phyloP scores from a whole-genome alignment of 352 stramenopile genomes.

The Globisporangium perplexum region DNA sequence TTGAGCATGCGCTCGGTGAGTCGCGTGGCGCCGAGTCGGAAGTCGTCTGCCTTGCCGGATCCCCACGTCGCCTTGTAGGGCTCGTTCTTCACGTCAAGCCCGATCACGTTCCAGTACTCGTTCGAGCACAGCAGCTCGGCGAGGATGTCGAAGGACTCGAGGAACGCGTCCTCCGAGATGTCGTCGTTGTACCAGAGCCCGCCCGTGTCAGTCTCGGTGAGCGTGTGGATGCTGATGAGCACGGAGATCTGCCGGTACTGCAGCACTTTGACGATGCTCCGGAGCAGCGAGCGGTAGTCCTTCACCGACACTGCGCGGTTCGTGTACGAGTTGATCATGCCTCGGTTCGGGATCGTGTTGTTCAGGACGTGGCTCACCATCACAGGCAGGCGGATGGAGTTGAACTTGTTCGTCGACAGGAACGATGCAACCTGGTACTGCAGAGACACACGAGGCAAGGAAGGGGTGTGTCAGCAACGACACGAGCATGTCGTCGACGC shows the following conservation, averaged over 20 bases:
- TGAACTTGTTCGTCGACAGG: slow-evolving; percentile 67
- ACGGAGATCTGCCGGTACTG: slow-evolving; percentile 60
- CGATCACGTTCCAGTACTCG: slow-evolving; percentile 57
- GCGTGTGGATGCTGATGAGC: slow-evolving; percentile 67
- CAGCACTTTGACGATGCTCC: slow-evolving; percentile 49
- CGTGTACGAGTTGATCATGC: slow-evolving; percentile 53
- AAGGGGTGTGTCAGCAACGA: not conserved
- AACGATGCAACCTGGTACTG: slow-evolving; percentile 62
- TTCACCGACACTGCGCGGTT: slow-evolving; percentile 68
- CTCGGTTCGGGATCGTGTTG: slow-evolving; percentile 25
- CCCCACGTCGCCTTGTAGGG: slow-evolving; percentile 45
- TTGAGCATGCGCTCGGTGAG: slow-evolving; percentile 25
- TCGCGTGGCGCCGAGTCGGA: slow-evolving; percentile 15
- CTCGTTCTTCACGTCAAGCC: slow-evolving; percentile 62
- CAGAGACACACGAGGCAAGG: not conserved
- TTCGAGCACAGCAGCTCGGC: slow-evolving; percentile 6
- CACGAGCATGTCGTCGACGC: too few species aligned
- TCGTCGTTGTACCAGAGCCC: slow-evolving; percentile 58
- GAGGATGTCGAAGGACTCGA: slow-evolving; percentile 36
- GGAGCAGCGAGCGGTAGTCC: slow-evolving; percentile 56
- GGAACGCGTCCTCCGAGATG: slow-evolving; percentile 50
- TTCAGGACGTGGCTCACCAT: slow-evolving; percentile 49
- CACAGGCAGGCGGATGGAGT: slow-evolving; percentile 50
- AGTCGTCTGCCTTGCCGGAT: slow-evolving; percentile 20
- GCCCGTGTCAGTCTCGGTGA: slow-evolving; percentile 33